Conservation (phyloP, 2,329 filamentous ascomycete species). For the Talaromyces sp. region DNA sequence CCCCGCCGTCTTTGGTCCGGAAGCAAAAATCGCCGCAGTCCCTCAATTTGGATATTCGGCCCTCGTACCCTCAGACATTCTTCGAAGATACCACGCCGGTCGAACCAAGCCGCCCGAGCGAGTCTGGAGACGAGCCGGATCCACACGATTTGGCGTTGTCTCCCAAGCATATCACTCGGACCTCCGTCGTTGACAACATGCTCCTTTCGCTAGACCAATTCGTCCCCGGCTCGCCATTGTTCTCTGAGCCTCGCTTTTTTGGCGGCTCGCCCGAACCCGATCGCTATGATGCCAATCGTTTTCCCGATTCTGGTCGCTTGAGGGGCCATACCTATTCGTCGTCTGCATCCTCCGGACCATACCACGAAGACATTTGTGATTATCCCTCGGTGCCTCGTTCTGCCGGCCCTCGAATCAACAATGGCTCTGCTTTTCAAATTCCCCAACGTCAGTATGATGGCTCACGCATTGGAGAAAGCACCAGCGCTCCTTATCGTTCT, state of each 20-base stretch:
- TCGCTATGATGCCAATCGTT: slow-evolving; percentile 25
- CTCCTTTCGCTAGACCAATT: slow-evolving; percentile 87
- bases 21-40: slow-evolving; percentile 24
- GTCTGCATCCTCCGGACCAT: slow-evolving; percentile 52
- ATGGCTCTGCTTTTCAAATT: slow-evolving; percentile 67
- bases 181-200: slow-evolving; percentile 95
- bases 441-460: slow-evolving; percentile 60
- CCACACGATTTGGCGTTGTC: slow-evolving; percentile 78
- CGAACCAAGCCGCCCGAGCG: slow-evolving; percentile 29
- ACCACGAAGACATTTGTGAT: slow-evolving; percentile 31
- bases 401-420: slow-evolving; percentile 68
- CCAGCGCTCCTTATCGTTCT: background rate
- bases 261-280: slow-evolving; percentile 40
- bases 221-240: slow-evolving; percentile 39
- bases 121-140: slow-evolving; percentile 38
- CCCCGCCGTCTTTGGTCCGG: slow-evolving; percentile 33
- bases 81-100: slow-evolving; percentile 30
- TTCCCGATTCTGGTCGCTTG: slow-evolving; percentile 36
- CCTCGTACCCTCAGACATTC: slow-evolving; percentile 39
- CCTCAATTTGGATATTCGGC: slow-evolving; percentile 22
- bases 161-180: slow-evolving; percentile 70
- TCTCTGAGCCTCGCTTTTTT: slow-evolving; percentile 34
- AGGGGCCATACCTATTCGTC: slow-evolving; percentile 59
- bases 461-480: slow-evolving; percentile 44
- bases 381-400: slow-evolving; percentile 38